phyloP scores from a whole-genome alignment of 2,329 filamentous ascomycete species.

The Hymenoscyphus infarciens region DNA sequence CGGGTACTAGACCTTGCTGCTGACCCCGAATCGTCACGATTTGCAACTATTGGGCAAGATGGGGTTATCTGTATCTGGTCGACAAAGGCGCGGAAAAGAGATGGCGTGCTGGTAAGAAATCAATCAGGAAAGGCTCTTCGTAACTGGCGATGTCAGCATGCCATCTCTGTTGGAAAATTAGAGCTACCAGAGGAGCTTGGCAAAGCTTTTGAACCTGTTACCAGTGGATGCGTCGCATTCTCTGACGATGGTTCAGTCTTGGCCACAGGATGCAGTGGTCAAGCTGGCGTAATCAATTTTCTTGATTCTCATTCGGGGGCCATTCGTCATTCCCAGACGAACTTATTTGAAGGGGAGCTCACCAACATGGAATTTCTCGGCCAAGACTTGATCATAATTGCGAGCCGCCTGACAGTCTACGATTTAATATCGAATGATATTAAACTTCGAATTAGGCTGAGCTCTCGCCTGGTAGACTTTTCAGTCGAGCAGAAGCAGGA shows the following conservation, averaged over 20 bases:
- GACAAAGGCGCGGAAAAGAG: constrained; percentile 64
- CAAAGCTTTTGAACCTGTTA: constrained; percentile 28
- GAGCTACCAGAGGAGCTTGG: constrained; percentile 34
- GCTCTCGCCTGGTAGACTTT: constrained; percentile 38
- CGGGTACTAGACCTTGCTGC: constrained; percentile 69
- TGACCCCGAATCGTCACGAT: constrained; percentile 65
- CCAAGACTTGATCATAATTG: constrained; percentile 71
- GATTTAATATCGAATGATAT: constrained; percentile 78
- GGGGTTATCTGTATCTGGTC: constrained; percentile 76
- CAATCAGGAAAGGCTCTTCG: constrained; percentile 56
- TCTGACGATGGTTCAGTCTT: constrained; percentile 82
- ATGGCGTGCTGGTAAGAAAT: constrained; percentile 63
- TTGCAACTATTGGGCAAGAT: constrained; percentile 84
- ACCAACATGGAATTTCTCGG: constrained; percentile 69
- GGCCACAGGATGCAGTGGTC: constrained; percentile 61
- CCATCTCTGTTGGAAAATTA: constrained; percentile 46
- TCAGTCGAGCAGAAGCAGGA: constrained; percentile 39
- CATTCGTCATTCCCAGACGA: constrained; percentile 63
- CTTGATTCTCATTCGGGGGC: constrained; percentile 69
- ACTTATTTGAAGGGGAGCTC: constrained; percentile 62
- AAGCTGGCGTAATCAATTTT: constrained; percentile 65
- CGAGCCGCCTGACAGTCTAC: constrained; percentile 72
- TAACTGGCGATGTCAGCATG: constrained; percentile 70
- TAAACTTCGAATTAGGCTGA: constrained; percentile 61
- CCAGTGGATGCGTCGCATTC: constrained; percentile 65